Evolutionary conservation across 1,284 basidiomycete genomes (phyloP).

Genomic region (Boletus mariae): DNA sequence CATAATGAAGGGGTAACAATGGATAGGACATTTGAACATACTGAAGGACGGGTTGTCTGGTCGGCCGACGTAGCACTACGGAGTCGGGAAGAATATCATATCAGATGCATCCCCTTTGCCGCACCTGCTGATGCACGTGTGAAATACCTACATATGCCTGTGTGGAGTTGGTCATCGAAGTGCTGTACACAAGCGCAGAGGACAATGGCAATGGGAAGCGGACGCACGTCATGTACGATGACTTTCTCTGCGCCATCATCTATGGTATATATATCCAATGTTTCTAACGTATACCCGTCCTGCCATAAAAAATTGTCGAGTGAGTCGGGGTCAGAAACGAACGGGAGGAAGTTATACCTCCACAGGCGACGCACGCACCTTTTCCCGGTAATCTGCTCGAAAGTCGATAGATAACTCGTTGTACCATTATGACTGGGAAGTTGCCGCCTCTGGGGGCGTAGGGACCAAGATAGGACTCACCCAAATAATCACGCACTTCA

Average conservation of each 20-base stretch:
- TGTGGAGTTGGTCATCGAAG: not conserved
- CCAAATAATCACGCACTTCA: constrained; percentile 79
- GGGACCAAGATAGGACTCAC: constrained; percentile 36
- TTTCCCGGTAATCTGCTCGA: constrained; percentile 72
- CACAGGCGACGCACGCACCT: constrained; percentile 43
- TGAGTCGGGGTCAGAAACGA: not conserved
- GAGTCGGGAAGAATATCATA: not conserved
- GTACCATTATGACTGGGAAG: not conserved
- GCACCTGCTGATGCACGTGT: not conserved
- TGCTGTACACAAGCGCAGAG: not conserved
- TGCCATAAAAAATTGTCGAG: constrained; percentile 18
- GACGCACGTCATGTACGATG: constrained; percentile 39
- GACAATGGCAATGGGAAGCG: not conserved
- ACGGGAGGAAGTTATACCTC: not conserved
- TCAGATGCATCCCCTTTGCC: not conserved
- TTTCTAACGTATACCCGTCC: constrained; percentile 58
- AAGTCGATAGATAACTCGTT: not conserved
- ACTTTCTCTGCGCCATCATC: constrained; percentile 46
- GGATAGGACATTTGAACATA: constrained; percentile 24
- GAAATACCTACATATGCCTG: not conserved
- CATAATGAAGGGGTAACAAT: not conserved
- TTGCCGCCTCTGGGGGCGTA: not conserved
- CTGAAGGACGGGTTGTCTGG: constrained; percentile 64
- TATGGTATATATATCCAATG: constrained; percentile 47
- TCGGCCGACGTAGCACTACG: constrained; percentile 59